Evolutionary conservation across 257 asterid genomes (phyloP), one percentile per base, ranked within the genome.

Genomic region (Solanum infundibuliforme): DNA sequence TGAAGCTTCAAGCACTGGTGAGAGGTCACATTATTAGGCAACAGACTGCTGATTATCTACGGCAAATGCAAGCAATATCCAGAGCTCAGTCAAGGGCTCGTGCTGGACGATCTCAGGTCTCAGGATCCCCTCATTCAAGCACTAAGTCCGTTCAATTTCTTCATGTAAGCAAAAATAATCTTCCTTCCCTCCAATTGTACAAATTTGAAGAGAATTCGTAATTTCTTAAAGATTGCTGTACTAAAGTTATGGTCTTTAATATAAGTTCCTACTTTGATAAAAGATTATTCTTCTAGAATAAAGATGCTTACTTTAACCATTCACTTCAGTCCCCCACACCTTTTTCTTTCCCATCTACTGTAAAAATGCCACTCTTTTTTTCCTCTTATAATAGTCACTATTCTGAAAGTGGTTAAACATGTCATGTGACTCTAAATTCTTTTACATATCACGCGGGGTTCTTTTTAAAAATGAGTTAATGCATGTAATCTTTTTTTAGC

Each of bases 1-100:
- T 97, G 38, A 95, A 92, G 92, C 98, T 97, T 88, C 99, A 97
- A 90, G 99, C 99, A 3, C 91, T 94, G 20, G 96, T 94, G 29
- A 90, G 98, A 89, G 99, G 99, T 11, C 94, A 93, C 77, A 93
- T 94, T 7, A 91, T 93, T 90, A 92, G 99, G 93, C 94, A 90
- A 93, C 93, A 90, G 66, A 94, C 95, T 5, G 95, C 98, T 6
- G 92, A 91, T 34, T 73, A 88, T 32, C 86, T 97, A 39, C 89
- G 92, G 41, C 93, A 94, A 20, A 38, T 93, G 86, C 96, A 94
- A 85, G 97, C 94, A 2, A 92, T 95, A 25, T 89, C 88, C 18
- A 92, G 97, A 38, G 96, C 95, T 6, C 99, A 94, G 88, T 92
- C 92, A 0, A 89, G 96, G 52, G 98, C 94, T 58, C 94, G 94